A percentile compares a stretch with the other conserved stretches of the same genome.
phyloP scores from a whole-genome alignment of 2,329 filamentous ascomycete species.

The Aspergillus sp. region DNA sequence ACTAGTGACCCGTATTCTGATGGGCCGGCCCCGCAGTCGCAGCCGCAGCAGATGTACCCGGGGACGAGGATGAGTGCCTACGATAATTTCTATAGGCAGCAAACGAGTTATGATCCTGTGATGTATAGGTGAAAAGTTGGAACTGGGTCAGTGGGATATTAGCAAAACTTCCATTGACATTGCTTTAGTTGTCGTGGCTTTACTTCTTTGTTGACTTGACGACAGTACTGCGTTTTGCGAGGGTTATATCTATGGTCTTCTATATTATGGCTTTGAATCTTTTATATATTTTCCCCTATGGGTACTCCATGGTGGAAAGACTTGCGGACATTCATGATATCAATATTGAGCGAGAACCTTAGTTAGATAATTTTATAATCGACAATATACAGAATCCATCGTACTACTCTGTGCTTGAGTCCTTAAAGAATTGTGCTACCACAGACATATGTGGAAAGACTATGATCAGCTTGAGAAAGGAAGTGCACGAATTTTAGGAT shows the following conservation, averaged over 20 bases:
- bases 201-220: conserved; percentile 8
- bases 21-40: conserved; percentile 7
- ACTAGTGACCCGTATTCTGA: conserved; percentile 33
- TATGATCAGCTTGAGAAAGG: too few relatives aligned
- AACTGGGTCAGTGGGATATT: background rate
- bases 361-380: background rate
- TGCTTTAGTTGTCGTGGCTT: background rate
- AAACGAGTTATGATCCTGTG: conserved; percentile 38
- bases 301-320: background rate
- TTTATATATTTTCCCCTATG: too few relatives aligned
- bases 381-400: background rate
- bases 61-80: conserved; percentile 23
- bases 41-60: conserved; percentile 15
- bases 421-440: too few relatives aligned
- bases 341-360: background rate
- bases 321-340: background rate
- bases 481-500: too few relatives aligned
- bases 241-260: background rate
- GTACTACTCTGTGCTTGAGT: background rate
- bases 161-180: background rate
- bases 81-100: conserved; percentile 26
- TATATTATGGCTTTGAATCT: background rate
- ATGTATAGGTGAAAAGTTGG: conserved; percentile 28
- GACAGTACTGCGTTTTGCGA: conserved; percentile 6
- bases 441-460: too few relatives aligned